Base-by-base conservation (phyloP, 108 stramenopile species). In the Nitzschia putrida region DNA sequence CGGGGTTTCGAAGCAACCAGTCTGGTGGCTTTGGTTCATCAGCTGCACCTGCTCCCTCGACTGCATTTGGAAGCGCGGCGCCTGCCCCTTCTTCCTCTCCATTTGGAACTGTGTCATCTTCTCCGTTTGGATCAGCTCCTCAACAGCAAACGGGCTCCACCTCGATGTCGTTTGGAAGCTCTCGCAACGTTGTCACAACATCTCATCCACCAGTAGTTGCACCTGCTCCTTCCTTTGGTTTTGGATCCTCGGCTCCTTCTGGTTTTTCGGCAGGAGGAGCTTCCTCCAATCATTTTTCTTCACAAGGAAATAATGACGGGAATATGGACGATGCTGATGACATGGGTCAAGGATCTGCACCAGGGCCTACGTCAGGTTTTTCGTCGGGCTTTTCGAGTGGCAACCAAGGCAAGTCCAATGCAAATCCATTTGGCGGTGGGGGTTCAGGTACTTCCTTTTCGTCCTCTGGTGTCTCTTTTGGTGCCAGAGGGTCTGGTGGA, bases 361-460 rank as follows among this genome's bases (percentile, higher is more conserved):
- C 23, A 5, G 25, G 39, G 3, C 18, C 53, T 56, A 37, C 20
- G 11, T 58, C 16, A 8, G 6, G 39, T 22, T 16, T 14, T 26
- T 14, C 13, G 6, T 50, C 57, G 0, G 14, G 26, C 26, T 13
- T 13, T 25, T 34, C 29, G 29, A 34, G 29, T 34, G 29, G 29
- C 29, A 4, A 4, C 29, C 29, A 53, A 25, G 26, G 56, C 45
- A 69, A 45, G 8, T 11, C 55, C 20, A 39, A 11, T 6, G 20
- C 53, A 7, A 67, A 67, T 54, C 66, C 66, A 12, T 67, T 67
- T 55, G 59, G 59, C 9, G 59, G 41, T 61, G 59, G 59, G 18
- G 59, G 59, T 24, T 18, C 50, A 52, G 49, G 51, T 51, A 23
- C 50, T 16, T 65, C 44, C 57, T 59, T 40, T 51, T 50, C 49